Conservation (phyloP, 192 early-diverging fungal species). For the Dimargaris xerosporica region DNA sequence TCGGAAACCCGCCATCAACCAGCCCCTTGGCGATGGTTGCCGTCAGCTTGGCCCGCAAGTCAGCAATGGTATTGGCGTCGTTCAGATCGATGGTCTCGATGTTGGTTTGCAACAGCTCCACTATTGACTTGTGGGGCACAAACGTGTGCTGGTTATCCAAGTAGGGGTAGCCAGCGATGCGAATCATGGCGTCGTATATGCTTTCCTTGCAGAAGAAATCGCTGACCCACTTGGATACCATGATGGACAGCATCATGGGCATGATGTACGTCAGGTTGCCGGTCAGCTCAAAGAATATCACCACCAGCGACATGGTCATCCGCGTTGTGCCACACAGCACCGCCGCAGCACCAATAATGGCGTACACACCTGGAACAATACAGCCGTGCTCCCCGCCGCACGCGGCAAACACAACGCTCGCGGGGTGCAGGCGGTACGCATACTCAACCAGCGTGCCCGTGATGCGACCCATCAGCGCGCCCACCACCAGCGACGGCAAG, state of each 20-base stretch:
- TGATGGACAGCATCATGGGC: slow-evolving; percentile 39
- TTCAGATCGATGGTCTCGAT: slow-evolving; percentile 52
- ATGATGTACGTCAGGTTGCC: slow-evolving; percentile 57
- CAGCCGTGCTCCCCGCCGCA: slow-evolving; percentile 32
- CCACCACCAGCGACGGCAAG: slow-evolving; percentile 36
- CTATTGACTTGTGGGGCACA: slow-evolving; percentile 38
- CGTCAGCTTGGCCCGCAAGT: slow-evolving; percentile 37
- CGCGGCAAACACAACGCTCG: slow-evolving; percentile 24
- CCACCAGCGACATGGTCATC: slow-evolving; percentile 43
- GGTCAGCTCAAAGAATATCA: slow-evolving; percentile 70
- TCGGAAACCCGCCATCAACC: slow-evolving; percentile 63
- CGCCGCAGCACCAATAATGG: slow-evolving; percentile 38
- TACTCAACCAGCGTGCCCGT: slow-evolving; percentile 29
- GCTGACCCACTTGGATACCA: slow-evolving; percentile 55
- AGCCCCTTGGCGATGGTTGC: slow-evolving; percentile 36
- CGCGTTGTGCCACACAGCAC: slow-evolving; percentile 38
- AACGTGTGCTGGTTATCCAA: slow-evolving; percentile 62
- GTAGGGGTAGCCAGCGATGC: slow-evolving; percentile 54
- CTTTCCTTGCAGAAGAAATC: slow-evolving; percentile 49
- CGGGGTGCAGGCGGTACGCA: slow-evolving; percentile 21
- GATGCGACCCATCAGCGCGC: slow-evolving; percentile 31
- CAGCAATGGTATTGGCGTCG: slow-evolving; percentile 35
- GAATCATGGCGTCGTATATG: slow-evolving; percentile 62
- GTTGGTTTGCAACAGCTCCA: slow-evolving; percentile 46
- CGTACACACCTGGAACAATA: slow-evolving; percentile 56